phyloP scores from a whole-genome alignment of 305 asterid species.

The Fraxinus velutina region DNA sequence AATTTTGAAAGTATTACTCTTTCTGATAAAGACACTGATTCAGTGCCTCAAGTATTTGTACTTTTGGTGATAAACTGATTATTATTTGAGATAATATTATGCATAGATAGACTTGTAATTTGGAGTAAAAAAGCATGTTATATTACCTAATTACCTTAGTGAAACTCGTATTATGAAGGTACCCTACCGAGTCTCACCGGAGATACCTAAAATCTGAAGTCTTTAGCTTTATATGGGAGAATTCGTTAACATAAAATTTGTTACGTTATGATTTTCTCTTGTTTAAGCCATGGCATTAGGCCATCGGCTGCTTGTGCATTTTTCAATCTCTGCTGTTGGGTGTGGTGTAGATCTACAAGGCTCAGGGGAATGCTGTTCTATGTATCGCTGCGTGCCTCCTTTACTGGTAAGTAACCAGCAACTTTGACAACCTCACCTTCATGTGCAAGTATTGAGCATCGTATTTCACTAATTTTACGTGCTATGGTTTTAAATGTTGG shows the following conservation, averaged over 20 bases:
- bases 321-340: neutral
- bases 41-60: neutral
- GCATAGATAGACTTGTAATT: neutral
- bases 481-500: neutral
- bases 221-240: neutral
- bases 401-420: slow-evolving; percentile 52
- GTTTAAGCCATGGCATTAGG: neutral
- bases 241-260: neutral
- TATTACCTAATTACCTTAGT: neutral
- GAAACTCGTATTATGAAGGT: neutral
- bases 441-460: neutral
- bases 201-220: neutral
- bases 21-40: neutral
- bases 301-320: neutral
- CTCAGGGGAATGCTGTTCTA: slow-evolving; percentile 83
- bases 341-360: slow-evolving; percentile 63
- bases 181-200: neutral
- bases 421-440: neutral
- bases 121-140: neutral
- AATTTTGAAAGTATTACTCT: neutral
- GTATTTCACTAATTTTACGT: neutral
- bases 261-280: neutral
- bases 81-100: neutral
- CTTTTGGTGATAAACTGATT: neutral
- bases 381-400: slow-evolving; percentile 70